Percentiles rank a stretch among this genome's conserved stretches.
phyloP scores from a whole-genome alignment of 768 basidiomycete genomes.

The Lactifluus rugatus region DNA sequence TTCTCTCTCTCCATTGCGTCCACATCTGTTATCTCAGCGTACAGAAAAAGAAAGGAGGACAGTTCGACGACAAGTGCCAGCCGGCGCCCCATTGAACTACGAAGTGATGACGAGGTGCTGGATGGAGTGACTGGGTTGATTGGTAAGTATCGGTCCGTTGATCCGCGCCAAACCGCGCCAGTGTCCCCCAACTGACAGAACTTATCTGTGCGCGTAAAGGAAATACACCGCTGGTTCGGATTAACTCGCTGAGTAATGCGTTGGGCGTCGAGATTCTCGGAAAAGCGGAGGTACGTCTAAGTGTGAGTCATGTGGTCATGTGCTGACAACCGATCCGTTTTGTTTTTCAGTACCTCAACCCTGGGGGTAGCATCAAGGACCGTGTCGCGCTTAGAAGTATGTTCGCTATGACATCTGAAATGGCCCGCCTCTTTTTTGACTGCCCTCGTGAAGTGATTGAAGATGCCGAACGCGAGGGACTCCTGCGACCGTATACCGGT shows the following conservation, averaged over 20 bases:
- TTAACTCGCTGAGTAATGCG: conserved; percentile 83
- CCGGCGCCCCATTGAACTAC: conserved; percentile 55
- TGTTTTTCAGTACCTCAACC: conserved; percentile 72
- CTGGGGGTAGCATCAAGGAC: conserved; percentile 97
- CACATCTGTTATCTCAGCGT: conserved; percentile 49
- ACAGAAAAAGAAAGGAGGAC: conserved; percentile 40
- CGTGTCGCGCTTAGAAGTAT: conserved; percentile 87
- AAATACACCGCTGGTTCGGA: conserved; percentile 88
- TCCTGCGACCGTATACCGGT: conserved; percentile 76
- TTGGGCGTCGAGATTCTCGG: conserved; percentile 91
- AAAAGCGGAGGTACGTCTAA: conserved; percentile 71
- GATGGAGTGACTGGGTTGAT: conserved; percentile 78
- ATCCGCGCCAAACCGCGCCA: background rate
- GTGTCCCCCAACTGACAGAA: background rate
- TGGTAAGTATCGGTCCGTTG: conserved; percentile 37
- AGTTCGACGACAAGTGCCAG: conserved; percentile 28
- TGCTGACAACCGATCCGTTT: background rate
- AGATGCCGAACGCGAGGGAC: conserved; percentile 78
- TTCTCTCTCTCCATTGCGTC: conserved; percentile 68
- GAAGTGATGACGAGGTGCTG: conserved; percentile 73
- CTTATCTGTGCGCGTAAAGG: conserved; percentile 37
- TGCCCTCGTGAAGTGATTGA: conserved; percentile 61
- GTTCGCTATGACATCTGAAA: conserved; percentile 18
- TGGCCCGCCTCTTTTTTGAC: background rate
- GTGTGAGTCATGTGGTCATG: background rate